Percentiles rank a stretch among this genome's conserved stretches.
Evolutionary conservation across 2,329 filamentous ascomycete species (phyloP).

Genomic region (Sporothrix protearum): DNA sequence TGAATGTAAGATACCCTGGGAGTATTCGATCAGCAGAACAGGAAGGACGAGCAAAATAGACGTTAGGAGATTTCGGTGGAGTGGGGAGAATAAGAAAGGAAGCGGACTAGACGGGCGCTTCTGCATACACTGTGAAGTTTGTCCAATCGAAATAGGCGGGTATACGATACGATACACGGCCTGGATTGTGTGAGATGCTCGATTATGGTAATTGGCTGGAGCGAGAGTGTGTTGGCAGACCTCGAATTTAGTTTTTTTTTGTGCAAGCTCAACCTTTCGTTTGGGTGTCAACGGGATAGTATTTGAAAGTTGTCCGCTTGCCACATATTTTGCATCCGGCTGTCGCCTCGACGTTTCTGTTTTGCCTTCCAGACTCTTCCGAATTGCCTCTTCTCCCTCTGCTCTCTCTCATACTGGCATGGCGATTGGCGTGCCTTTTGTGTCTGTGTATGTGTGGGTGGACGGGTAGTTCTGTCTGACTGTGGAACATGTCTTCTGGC

Average conservation of each 20-base stretch:
- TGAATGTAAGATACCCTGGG: not conserved
- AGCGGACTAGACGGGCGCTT: not conserved
- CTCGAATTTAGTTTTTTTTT: not conserved
- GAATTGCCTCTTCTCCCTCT: not conserved
- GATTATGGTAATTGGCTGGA: not conserved
- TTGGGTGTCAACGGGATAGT: not conserved
- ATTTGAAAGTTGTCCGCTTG: not conserved
- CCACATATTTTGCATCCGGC: not conserved
- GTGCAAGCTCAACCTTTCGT: not conserved
- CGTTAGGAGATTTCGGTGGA: not conserved
- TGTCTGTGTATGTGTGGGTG: not conserved
- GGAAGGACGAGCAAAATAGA: not conserved
- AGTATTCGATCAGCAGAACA: not conserved
- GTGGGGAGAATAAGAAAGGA: not conserved
- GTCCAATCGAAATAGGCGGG: not conserved
- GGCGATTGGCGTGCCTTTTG: not conserved
- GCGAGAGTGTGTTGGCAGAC: not conserved
- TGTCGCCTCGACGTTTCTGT: not conserved
- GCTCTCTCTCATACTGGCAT: not conserved
- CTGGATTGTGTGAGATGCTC: conserved; percentile 1
- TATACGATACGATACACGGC: conserved; percentile 3
- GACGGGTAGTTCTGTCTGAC: not conserved
- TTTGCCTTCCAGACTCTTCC: not conserved
- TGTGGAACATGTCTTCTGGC: not conserved
- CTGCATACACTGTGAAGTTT: not conserved